Evolutionary conservation across 2,329 filamentous ascomycete species (phyloP).

Genomic region (Fusarium anguioides): DNA sequence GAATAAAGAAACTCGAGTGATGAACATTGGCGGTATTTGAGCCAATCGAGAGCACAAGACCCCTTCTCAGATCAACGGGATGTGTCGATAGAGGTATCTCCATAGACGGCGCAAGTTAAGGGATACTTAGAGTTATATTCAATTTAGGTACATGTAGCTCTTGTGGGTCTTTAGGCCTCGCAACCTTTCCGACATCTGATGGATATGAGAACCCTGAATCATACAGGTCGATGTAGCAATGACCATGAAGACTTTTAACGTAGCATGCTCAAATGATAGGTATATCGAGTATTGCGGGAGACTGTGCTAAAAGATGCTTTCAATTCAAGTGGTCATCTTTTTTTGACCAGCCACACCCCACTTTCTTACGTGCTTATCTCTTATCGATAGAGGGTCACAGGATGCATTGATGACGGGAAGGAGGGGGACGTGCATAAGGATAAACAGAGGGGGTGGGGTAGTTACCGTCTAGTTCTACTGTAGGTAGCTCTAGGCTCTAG

Average conservation of each 20-base stretch:
- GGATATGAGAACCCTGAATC: slow-evolving; percentile 13
- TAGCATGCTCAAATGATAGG: neutral
- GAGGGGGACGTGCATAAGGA: slow-evolving; percentile 29
- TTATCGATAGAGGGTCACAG: slow-evolving; percentile 41
- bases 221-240: slow-evolving; percentile 18
- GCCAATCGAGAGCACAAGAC: slow-evolving; percentile 10
- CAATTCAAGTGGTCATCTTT: slow-evolving; percentile 13
- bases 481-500: too few relatives aligned
- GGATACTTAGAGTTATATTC: too few relatives aligned
- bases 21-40: slow-evolving; percentile 2
- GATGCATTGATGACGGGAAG: slow-evolving; percentile 36
- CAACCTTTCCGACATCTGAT: too few relatives aligned
- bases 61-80: slow-evolving; percentile 23
- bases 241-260: neutral
- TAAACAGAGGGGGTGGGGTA: slow-evolving; percentile 31
- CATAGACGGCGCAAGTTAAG: too few relatives aligned
- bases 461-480: neutral
- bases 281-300: neutral
- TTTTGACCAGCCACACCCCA: neutral
- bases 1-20: neutral
- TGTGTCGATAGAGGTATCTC: slow-evolving; percentile 20
- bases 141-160: too few relatives aligned
- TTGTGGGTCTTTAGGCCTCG: too few relatives aligned
- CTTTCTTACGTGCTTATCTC: slow-evolving; percentile 1
- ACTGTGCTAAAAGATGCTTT: neutral